Evolutionary conservation across 176 grass and related monocot genomes (phyloP).

Genomic region (Thinopyrum elongatum): DNA sequence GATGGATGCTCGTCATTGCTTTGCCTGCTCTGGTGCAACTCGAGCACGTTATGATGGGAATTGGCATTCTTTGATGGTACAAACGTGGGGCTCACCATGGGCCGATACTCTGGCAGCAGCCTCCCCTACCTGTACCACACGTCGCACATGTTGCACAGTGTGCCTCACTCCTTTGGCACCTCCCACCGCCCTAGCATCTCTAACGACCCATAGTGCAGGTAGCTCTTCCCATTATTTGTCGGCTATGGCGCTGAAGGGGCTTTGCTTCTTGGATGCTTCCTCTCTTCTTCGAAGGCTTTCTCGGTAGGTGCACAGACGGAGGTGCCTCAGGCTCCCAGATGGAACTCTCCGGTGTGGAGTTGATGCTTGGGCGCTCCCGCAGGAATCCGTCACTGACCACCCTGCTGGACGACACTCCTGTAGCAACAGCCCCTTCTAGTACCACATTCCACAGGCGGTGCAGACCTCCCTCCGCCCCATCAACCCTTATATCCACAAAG

Average conservation of each 20-base stretch:
- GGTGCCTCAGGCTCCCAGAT: background rate
- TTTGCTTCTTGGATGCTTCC: background rate
- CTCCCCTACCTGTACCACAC: constrained; percentile 60
- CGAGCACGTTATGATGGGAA: constrained; percentile 59
- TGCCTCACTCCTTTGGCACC: constrained; percentile 63
- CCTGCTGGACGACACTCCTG: constrained; percentile 61
- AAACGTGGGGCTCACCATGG: constrained; percentile 62
- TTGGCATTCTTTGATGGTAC: constrained; percentile 52
- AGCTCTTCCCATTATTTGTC: constrained; percentile 12
- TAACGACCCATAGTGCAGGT: constrained; percentile 57
- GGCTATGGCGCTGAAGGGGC: background rate
- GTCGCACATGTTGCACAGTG: constrained; percentile 77
- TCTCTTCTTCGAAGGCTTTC: background rate
- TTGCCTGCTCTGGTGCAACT: constrained; percentile 37
- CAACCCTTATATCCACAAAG: constrained; percentile 67
- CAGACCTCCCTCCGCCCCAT: constrained; percentile 66
- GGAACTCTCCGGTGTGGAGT: background rate
- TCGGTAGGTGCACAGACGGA: background rate
- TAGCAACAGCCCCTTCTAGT: constrained; percentile 61
- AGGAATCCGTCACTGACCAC: constrained; percentile 14
- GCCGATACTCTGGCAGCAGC: constrained; percentile 82
- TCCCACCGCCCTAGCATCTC: constrained; percentile 79
- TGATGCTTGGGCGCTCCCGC: background rate
- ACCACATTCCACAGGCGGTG: constrained; percentile 69
- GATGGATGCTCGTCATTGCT: background rate